Evolutionary conservation across 306 rosid genomes (phyloP).

Genomic region (Oemleria cerasiformis): DNA sequence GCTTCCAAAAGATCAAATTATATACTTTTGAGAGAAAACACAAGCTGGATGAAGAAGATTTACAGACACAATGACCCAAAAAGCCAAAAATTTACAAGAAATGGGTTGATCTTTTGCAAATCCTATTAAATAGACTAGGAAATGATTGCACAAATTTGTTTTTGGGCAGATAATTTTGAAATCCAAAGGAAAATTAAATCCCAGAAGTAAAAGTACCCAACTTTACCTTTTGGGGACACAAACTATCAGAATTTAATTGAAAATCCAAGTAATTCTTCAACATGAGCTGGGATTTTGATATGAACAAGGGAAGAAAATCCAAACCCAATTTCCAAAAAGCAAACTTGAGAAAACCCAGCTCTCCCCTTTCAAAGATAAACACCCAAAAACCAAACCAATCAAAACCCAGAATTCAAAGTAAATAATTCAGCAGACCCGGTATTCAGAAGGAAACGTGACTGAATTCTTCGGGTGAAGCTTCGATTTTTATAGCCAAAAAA

Average conservation of each 20-base stretch:
- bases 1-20: constrained; percentile 15
- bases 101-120: constrained; percentile 4
- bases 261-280: not conserved
- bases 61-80: not conserved
- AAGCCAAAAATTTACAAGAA: not conserved
- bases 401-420: constrained; percentile 3
- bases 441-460: not conserved
- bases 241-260: constrained; percentile 8
- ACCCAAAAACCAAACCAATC: constrained; percentile 3
- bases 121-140: constrained; percentile 9
- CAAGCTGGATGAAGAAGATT: not conserved
- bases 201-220: constrained; percentile 4
- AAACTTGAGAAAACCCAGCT: constrained; percentile 12
- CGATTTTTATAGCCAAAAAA: constrained; percentile 20
- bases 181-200: constrained; percentile 11
- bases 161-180: not conserved
- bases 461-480: not conserved
- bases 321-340: not conserved
- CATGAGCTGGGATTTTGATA: not conserved
- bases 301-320: not conserved
- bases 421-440: constrained; percentile 3
- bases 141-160: not conserved
- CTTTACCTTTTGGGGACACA: not conserved
- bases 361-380: not conserved
- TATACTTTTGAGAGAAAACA: not conserved